Percentiles rank a stretch among this genome's conserved stretches.
These are phyloP conservation scores for Trichoderma sp. DNA, from an alignment of 2,329 filamentous ascomycete species.

Conservation along the genomic window DNA sequence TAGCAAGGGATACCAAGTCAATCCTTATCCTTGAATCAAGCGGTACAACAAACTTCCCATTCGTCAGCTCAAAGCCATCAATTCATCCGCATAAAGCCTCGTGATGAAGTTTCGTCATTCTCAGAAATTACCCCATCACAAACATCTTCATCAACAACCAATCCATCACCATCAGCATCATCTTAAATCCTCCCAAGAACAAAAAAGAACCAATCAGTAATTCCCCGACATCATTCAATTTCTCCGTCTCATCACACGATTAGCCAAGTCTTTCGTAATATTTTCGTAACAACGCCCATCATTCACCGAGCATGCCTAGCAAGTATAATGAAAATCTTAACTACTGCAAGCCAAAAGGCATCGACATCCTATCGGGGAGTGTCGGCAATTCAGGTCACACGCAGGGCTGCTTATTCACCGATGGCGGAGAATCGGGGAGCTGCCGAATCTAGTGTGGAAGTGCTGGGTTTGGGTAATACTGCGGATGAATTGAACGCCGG, in stretches of 20 bases:
- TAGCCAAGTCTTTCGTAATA: background rate
- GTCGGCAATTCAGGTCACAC: background rate
- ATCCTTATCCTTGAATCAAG: background rate
- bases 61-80: background rate
- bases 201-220: background rate
- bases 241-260: background rate
- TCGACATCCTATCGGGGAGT: background rate
- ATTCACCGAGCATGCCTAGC: background rate
- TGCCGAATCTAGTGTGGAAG: background rate
- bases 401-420: background rate
- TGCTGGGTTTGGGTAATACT: background rate
- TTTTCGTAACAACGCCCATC: background rate
- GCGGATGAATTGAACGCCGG: background rate
- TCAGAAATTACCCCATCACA: background rate
- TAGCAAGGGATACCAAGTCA: background rate
- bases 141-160: background rate
- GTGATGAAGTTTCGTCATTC: background rate
- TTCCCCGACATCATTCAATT: background rate
- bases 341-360: background rate
- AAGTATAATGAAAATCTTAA: background rate
- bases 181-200: background rate
- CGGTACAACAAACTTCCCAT: background rate
- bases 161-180: background rate
- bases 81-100: background rate
- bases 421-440: conserved; percentile 4